These are phyloP conservation scores for Mycena rebaudengoi DNA, from an alignment of 768 basidiomycete genomes.

Conservation along the genomic window DNA sequence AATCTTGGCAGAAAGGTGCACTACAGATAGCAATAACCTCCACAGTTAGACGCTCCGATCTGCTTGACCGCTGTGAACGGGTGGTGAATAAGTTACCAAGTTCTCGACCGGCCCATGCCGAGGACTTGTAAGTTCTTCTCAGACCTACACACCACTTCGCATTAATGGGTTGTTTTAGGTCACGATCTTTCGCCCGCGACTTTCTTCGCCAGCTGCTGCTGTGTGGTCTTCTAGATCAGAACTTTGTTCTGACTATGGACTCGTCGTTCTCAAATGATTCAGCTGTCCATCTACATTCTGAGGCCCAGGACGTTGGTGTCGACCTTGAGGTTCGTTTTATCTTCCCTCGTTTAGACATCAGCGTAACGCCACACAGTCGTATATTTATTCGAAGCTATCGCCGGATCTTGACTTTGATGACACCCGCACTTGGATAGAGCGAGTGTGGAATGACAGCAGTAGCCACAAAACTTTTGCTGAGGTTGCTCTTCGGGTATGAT, in stretches of 20 bases:
- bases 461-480: conserved; percentile 68
- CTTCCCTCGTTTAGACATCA: conserved; percentile 6
- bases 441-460: conserved; percentile 63
- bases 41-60: conserved; percentile 59
- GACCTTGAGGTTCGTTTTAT: conserved; percentile 61
- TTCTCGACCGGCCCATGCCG: conserved; percentile 33
- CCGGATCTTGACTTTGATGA: conserved; percentile 55
- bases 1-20: conserved; percentile 40
- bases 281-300: conserved; percentile 58
- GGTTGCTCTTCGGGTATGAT: conserved; percentile 63
- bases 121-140: conserved; percentile 36
- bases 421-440: conserved; percentile 46
- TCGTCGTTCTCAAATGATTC: conserved; percentile 58
- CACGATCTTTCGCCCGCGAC: conserved; percentile 52
- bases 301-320: conserved; percentile 67
- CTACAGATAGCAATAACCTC: conserved; percentile 61
- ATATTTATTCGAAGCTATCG: conserved; percentile 65
- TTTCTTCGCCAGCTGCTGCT: conserved; percentile 64
- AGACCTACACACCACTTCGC: background rate
- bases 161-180: conserved; percentile 22
- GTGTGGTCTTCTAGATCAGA: conserved; percentile 62
- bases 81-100: conserved; percentile 45
- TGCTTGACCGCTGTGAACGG: conserved; percentile 64
- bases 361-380: conserved; percentile 48
- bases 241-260: conserved; percentile 60